These are phyloP conservation scores for Geosiphon pyriformis DNA, from an alignment of 192 early-diverging fungal species.

Conservation along the genomic window DNA sequence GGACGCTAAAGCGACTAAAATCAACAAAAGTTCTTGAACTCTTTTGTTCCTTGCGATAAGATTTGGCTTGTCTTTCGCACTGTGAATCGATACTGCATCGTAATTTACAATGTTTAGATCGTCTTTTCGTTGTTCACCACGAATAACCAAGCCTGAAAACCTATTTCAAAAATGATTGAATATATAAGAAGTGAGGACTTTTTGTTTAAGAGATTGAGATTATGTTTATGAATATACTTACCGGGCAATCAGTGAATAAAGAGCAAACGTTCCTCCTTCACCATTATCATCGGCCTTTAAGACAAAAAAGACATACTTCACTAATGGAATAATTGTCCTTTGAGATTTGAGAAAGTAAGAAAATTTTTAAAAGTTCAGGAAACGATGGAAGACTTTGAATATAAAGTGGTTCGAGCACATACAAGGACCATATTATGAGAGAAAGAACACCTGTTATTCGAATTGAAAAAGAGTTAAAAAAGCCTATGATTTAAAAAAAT, in stretches of 20 bases:
- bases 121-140: neutral
- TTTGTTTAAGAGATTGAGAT: neutral
- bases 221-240: slow-evolving; percentile 3
- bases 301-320: slow-evolving; percentile 22
- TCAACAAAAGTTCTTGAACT: neutral
- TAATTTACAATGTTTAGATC: neutral
- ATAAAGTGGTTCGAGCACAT: slow-evolving; percentile 41
- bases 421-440: slow-evolving; percentile 46
- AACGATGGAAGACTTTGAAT: too few relatives aligned
- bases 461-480: too few relatives aligned
- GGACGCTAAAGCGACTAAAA: neutral
- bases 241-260: slow-evolving; percentile 41
- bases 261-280: slow-evolving; percentile 53
- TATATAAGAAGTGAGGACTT: too few relatives aligned
- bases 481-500: too few relatives aligned
- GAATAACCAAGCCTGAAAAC: neutral
- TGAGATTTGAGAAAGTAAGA: slow-evolving; percentile 40
- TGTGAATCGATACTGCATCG: neutral
- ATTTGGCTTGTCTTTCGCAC: neutral
- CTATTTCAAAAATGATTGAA: neutral
- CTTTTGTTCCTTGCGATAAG: neutral
- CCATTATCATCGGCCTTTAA: slow-evolving; percentile 53
- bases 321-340: slow-evolving; percentile 9
- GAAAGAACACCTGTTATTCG: slow-evolving; percentile 41
- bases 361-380: slow-evolving; percentile 42